Percentiles rank a stretch among this genome's conserved stretches.
These are phyloP conservation scores for Talaromyces proteolyticus DNA, from an alignment of 495 filamentous ascomycete species.

Conservation along the genomic window DNA sequence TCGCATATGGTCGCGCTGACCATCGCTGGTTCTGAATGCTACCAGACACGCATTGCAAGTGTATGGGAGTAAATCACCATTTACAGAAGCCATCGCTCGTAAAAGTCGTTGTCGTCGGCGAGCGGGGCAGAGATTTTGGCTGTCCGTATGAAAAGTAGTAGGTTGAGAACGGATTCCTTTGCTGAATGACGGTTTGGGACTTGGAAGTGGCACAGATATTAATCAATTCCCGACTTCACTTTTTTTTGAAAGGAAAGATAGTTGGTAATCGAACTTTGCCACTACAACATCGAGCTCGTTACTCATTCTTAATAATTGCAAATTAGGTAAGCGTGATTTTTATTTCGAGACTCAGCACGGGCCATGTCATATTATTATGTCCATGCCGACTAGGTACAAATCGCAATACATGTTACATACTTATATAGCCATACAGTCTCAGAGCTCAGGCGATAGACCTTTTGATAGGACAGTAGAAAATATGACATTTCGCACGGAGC, in stretches of 20 bases:
- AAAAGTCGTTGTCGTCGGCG: not conserved
- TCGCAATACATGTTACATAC: too few species aligned
- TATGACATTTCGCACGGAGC: too few species aligned
- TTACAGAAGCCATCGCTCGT: conserved; percentile 1
- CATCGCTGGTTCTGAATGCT: conserved; percentile 86
- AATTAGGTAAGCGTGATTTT: not conserved
- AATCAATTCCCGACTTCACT: too few species aligned
- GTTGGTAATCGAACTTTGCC: not conserved
- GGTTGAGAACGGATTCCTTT: too few species aligned
- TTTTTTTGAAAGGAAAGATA: too few species aligned
- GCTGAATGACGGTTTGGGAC: too few species aligned
- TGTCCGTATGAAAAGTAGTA: too few species aligned
- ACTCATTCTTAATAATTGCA: not conserved
- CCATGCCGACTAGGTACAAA: not conserved
- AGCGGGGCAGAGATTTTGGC: not conserved
- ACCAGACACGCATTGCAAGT: conserved; percentile 98
- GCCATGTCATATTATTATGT: not conserved
- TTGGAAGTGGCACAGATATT: too few species aligned
- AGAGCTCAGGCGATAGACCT: too few species aligned
- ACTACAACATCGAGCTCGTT: too few species aligned
- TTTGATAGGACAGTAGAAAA: too few species aligned
- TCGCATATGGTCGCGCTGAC: conserved; percentile 94
- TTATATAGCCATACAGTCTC: too few species aligned
- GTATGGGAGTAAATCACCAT: conserved; percentile 65
- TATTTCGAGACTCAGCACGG: not conserved